These are phyloP conservation scores for Pyricularia grisea DNA, from an alignment of 2,329 filamentous ascomycete species.

Conservation along the genomic window DNA sequence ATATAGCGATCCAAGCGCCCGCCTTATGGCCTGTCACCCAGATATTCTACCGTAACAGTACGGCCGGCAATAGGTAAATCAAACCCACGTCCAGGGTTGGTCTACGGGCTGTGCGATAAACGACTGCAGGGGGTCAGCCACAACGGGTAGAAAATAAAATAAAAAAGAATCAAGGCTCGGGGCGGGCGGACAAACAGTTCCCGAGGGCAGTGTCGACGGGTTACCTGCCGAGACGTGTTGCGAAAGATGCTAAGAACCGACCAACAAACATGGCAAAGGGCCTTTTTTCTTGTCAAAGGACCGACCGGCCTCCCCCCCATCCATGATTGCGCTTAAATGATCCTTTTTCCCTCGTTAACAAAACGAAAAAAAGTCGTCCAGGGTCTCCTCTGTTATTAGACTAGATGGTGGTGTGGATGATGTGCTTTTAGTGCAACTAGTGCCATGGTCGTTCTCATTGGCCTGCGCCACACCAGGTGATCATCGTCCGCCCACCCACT, in stretches of 20 bases:
- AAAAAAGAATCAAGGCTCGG: not conserved
- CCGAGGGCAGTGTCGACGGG: not conserved
- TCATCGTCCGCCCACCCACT: not conserved
- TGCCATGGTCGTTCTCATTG: not conserved
- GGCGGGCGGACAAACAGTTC: not conserved
- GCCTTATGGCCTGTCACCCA: no score
- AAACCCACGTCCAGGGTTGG: not conserved
- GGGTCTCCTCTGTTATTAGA: not conserved
- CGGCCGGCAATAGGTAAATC: not conserved
- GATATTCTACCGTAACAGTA: no score
- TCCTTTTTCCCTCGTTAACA: not conserved
- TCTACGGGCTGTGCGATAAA: no score
- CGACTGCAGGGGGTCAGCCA: not conserved
- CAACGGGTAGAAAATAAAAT: not conserved
- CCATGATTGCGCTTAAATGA: not conserved
- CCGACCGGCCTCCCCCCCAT: not conserved
- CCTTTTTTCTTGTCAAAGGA: not conserved
- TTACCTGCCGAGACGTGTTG: not conserved
- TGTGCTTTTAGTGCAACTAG: not conserved
- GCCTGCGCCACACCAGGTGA: slow-evolving; percentile 5
- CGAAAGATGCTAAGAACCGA: no score
- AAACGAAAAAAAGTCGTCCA: no score
- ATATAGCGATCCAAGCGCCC: not conserved
- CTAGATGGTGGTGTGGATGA: not conserved
- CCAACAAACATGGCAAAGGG: no score